Base-by-base conservation (phyloP, 2,329 filamentous ascomycete species). In the Diaporthe longicolla region DNA sequence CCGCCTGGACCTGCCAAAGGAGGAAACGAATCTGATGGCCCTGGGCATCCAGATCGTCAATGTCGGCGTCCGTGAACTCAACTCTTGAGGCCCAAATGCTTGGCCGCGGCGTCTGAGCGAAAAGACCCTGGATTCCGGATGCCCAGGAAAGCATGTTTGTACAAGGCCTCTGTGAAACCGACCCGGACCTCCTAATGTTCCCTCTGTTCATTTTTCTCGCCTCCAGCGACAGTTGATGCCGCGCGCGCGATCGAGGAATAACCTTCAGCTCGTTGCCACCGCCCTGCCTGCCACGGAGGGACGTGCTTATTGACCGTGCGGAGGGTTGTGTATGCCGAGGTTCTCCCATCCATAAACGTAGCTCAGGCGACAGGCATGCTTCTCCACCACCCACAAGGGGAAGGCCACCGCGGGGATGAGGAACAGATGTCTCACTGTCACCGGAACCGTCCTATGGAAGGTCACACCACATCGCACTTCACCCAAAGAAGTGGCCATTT, bases 281-380 rank as follows among this genome's bases (percentile, higher is more conserved):
- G 24, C 59, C 59, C 59, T 65, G 59, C 59, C 59, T 48, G 59
- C 59, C 59, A 48, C 48, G 45, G 59, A n/a, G 24, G 26, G 29
- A 66, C 61, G 61, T 48, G 61, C 43, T 9, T 21, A 19, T 8
- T 35, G 43, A 50, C 45, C 61, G 29, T 24, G 45, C 43, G 26
- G 24, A 11, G 21, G 13, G 45, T 43, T 29, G 40, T 19, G 26
- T 29, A n/a, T 26, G 59, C 59, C 61, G 61, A 50, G 29, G 26
- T 50, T 50, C 48, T 50, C 26, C 26, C 43, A 50, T 9, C 13
- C 26, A 24, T 26, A 29, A 7, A 29, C 24, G 43, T 43, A 29
- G 15, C 15, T 29, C 59, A 9, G 17, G 40, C 19, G 40, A 48
- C 32, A 43, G 26, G 19, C 21, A 15, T 32, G 43, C 24, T 50